Percentiles rank a stretch among this genome's conserved stretches.
Conservation (phyloP, 2,329 filamentous ascomycete genomes). For the Coniella lustricola region DNA sequence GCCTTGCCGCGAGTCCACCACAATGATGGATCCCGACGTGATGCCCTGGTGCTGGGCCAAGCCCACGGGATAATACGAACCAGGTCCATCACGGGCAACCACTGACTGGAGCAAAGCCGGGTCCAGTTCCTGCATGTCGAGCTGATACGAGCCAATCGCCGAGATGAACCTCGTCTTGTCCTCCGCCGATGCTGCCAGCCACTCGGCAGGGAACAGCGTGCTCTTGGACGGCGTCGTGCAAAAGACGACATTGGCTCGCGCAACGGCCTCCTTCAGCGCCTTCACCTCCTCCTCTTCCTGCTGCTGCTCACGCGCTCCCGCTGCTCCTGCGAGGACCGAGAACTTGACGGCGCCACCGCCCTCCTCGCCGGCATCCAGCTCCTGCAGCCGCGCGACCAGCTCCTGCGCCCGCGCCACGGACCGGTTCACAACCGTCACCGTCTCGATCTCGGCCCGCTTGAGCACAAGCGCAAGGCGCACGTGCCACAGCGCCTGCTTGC, state of each 20-base stretch:
- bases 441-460: slow-evolving; percentile 20
- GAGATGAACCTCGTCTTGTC: slow-evolving; percentile 31
- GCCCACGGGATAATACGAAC: no score
- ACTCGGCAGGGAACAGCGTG: slow-evolving; percentile 51
- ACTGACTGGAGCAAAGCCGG: slow-evolving; percentile 45
- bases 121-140: slow-evolving; percentile 61
- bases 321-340: no score
- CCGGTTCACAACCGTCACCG: slow-evolving; percentile 29
- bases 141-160: slow-evolving; percentile 46
- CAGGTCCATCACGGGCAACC: background rate
- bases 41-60: no score
- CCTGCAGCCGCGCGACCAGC: slow-evolving; percentile 31
- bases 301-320: no score
- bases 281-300: slow-evolving; percentile 24
- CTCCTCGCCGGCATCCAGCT: background rate
- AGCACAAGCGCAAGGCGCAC: slow-evolving; percentile 57
- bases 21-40: slow-evolving; percentile 27
- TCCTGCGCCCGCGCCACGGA: slow-evolving; percentile 21
- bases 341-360: no score
- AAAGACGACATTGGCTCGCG: slow-evolving; percentile 55
- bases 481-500: slow-evolving; percentile 67
- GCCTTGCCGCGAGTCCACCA: slow-evolving; percentile 51
- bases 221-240: slow-evolving; percentile 52
- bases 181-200: slow-evolving; percentile 37
- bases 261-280: slow-evolving; percentile 35